phyloP scores from a whole-genome alignment of 208 protist genomes.

The Polymyxa betae region DNA sequence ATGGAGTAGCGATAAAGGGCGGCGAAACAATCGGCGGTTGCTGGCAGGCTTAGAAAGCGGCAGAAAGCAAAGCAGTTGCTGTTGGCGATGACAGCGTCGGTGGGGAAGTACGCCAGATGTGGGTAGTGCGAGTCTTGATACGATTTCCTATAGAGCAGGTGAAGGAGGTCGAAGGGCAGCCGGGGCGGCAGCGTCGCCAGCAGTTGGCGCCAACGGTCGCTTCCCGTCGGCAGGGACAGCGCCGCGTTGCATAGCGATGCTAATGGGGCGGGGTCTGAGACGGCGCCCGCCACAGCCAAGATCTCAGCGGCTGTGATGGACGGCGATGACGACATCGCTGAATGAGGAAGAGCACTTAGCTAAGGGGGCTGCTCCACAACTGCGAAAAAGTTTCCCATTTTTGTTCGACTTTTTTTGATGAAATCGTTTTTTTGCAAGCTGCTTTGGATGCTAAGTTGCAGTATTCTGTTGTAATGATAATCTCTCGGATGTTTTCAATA shows the following conservation, averaged over 20 bases:
- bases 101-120: constrained; percentile 12
- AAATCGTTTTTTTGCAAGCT: too few species aligned
- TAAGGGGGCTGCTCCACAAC: too few species aligned
- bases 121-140: constrained; percentile 3
- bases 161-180: neutral
- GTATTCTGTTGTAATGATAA: too few species aligned
- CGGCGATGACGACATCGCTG: too few species aligned
- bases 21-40: neutral
- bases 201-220: neutral
- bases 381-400: too few species aligned
- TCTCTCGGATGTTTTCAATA: too few species aligned
- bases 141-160: constrained; percentile 1
- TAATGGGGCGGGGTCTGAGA: neutral
- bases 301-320: too few species aligned
- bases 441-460: too few species aligned
- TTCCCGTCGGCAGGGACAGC: neutral
- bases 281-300: too few species aligned
- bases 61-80: neutral
- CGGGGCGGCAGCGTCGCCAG: neutral
- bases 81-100: neutral
- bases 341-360: too few species aligned
- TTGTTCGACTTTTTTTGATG: too few species aligned
- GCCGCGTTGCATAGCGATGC: neutral
- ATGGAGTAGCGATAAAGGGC: neutral
- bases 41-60: neutral